A percentile compares a stretch with the other conserved stretches of the same genome.
phyloP scores from a whole-genome alignment of 768 basidiomycete species.

The Psilocybe cyanescens region DNA sequence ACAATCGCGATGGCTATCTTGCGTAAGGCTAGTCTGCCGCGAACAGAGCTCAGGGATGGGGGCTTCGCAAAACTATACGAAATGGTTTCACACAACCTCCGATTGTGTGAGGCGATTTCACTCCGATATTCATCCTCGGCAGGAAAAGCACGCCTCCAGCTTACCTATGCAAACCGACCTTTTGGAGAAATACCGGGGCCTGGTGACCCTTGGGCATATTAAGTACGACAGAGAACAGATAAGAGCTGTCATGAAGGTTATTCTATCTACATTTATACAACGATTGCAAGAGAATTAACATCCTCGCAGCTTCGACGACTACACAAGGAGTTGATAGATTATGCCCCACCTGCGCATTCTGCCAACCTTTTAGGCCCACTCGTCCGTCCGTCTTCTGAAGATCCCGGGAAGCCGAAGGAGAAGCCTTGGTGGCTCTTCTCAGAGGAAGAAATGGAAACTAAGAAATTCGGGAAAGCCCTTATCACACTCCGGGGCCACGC shows the following conservation, averaged over 20 bases:
- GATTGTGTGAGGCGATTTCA: neutral
- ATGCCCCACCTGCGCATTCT: constrained; percentile 46
- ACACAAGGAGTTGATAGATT: constrained; percentile 47
- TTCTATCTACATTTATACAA: neutral
- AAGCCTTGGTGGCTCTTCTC: constrained; percentile 35
- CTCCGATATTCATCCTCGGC: neutral
- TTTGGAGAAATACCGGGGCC: constrained; percentile 48
- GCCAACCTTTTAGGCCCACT: constrained; percentile 32
- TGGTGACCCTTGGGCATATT: constrained; percentile 50
- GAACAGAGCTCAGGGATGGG: neutral
- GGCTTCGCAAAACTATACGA: neutral
- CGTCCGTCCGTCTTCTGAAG: constrained; percentile 5
- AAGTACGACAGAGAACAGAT: constrained; percentile 58
- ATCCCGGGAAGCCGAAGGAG: constrained; percentile 22
- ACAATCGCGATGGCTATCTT: neutral
- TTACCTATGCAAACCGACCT: constrained; percentile 37
- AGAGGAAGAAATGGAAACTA: constrained; percentile 15
- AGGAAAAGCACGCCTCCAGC: constrained; percentile 9
- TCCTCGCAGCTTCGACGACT: constrained; percentile 47
- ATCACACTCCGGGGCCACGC: constrained; percentile 39
- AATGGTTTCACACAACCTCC: neutral
- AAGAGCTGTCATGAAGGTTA: constrained; percentile 49
- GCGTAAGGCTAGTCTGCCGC: neutral
- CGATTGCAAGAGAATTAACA: neutral
- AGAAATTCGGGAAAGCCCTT: constrained; percentile 28